These are phyloP conservation scores for Ceratocystis cubensis DNA, from an alignment of 2,329 filamentous ascomycete genomes.

Conservation along the genomic window DNA sequence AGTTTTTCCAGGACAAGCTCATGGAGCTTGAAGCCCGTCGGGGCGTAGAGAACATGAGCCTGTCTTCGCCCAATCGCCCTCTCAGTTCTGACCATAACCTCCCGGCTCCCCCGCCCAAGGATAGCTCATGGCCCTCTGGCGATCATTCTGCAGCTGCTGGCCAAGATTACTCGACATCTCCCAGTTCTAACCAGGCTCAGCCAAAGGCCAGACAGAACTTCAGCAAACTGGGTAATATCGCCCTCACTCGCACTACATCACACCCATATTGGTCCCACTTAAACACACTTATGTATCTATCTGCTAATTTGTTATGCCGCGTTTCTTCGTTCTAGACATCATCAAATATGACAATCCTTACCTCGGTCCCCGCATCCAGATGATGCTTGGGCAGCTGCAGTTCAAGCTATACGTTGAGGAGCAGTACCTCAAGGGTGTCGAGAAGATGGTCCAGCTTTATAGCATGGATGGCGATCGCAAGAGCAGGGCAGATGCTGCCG, in stretches of 20 bases:
- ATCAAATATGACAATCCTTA: constrained; percentile 98
- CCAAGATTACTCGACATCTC: constrained; percentile 48
- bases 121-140: constrained; percentile 63
- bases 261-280: too few species aligned
- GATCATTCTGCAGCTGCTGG: constrained; percentile 46
- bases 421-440: constrained; percentile 95
- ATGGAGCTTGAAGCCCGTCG: constrained; percentile 75
- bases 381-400: constrained; percentile 96
- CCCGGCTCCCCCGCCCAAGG: constrained; percentile 63
- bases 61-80: constrained; percentile 39
- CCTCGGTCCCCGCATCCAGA: constrained; percentile 90
- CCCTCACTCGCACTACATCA: background rate
- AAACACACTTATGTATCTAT: background rate
- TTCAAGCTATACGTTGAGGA: constrained; percentile 99
- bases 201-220: constrained; percentile 78
- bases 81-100: constrained; percentile 37
- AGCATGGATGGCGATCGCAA: constrained; percentile 95
- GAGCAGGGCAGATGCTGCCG: constrained; percentile 85
- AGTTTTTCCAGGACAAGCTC: constrained; percentile 90
- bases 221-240: constrained; percentile 77
- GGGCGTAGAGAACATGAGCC: constrained; percentile 53
- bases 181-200: constrained; percentile 36
- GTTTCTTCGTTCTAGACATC: constrained; percentile 48
- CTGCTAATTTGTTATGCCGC: background rate
- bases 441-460: constrained; percentile 98